Base-by-base conservation (phyloP, 2,329 filamentous ascomycete species). In the Ophidiomyces ophidiicola region DNA sequence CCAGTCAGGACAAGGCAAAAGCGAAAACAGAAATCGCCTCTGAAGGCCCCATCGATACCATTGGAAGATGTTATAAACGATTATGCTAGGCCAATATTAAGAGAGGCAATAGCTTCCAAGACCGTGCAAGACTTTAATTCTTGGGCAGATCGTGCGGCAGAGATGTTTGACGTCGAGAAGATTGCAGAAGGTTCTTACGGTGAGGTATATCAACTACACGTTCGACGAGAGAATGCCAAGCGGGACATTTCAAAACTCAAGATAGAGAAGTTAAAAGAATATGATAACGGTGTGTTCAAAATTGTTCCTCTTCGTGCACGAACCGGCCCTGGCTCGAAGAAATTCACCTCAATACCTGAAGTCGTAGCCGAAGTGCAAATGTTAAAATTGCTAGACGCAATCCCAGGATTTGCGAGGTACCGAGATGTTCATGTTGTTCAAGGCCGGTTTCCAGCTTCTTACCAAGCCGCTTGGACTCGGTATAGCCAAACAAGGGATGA, bases 151-250 rank as follows among this genome's bases (percentile, higher is more conserved):
- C 53, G 58, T 8, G 59, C 57, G 2, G 58, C 53, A 4, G 55
- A 53, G 24, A 52, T 59, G 48, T 56, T 64, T 46, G 52, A 64
- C 25, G 64, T 79, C 28, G 61, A 63, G 6, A 80, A 80, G 48
- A 70, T 80, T 24, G 75, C 74, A 6, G 76, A 80, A 53, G 76
- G 76, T 1, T 77, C 74, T 1, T 80, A 76, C 50, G 74, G 73
- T 39, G 75, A 79, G 50, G 76, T 80, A 2, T 79, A 78, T 53
- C 71, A 74, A 8, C 58, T 78, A 17, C 44, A 66, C 12, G 37
- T 65, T n/a, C 55, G 56, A 7, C 56, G 61, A 17, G 55, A 62
- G 32, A 41, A 56, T 12, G 56, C 52, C 26, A 54, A 54, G 14
- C 50, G 53, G 6, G 51, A 50, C 4, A 56, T 61, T 14, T 61